These are phyloP conservation scores for Sclerotinia trifoliorum DNA, from an alignment of 2,329 filamentous ascomycete species.

Conservation along the genomic window DNA sequence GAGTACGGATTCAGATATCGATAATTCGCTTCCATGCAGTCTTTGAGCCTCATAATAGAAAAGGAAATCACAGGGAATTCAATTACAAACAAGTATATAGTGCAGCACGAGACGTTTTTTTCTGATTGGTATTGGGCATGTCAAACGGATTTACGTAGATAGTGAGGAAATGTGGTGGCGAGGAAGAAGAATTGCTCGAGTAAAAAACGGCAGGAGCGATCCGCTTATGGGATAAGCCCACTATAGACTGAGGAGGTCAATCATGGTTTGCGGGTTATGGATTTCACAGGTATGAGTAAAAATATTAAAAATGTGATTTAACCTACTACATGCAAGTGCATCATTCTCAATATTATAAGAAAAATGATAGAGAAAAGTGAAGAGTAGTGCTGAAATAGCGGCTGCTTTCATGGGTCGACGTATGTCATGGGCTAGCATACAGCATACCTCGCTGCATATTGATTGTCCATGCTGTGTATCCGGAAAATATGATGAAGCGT, in stretches of 20 bases:
- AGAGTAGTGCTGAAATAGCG: conserved; percentile 48
- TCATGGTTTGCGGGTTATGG: background rate
- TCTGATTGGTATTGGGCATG: conserved; percentile 35
- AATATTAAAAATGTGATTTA: conserved; percentile 30
- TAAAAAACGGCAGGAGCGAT: conserved; percentile 30
- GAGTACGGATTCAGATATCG: background rate
- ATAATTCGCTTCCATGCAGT: background rate
- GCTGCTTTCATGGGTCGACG: conserved; percentile 31
- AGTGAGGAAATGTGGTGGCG: conserved; percentile 37
- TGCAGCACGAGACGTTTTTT: conserved; percentile 40
- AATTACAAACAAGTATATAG: conserved; percentile 45
- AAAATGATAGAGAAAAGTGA: conserved; percentile 59
- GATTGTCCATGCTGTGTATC: conserved; percentile 57
- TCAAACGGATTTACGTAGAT: conserved; percentile 49
- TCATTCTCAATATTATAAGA: conserved; percentile 67
- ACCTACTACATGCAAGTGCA: conserved; percentile 63
- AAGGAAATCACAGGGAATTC: conserved; percentile 45
- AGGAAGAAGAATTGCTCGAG: conserved; percentile 41
- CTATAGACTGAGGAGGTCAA: conserved; percentile 46
- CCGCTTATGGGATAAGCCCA: conserved; percentile 58
- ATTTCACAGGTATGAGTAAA: background rate
- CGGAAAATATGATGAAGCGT: conserved; percentile 51
- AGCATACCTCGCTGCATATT: conserved; percentile 45
- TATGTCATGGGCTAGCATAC: conserved; percentile 40
- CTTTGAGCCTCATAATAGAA: conserved; percentile 47